phyloP scores from a whole-genome alignment of 2,329 filamentous ascomycete species.

The Colletotrichum sp. region DNA sequence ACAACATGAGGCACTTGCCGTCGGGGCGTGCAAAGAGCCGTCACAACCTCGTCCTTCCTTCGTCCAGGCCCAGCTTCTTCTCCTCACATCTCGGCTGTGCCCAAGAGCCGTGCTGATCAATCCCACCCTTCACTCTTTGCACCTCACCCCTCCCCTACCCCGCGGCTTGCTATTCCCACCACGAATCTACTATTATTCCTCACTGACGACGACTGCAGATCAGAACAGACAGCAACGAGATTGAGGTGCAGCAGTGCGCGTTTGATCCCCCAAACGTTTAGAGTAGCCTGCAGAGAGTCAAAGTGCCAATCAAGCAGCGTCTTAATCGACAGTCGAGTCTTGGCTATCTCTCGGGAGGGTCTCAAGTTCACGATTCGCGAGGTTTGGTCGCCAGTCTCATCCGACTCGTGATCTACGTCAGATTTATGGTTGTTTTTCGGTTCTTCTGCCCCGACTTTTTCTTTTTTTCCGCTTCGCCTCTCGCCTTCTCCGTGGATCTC shows the following conservation, averaged over 20 bases:
- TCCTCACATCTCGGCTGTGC: conserved; percentile 1
- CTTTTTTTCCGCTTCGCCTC: not conserved
- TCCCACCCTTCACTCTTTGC: not conserved
- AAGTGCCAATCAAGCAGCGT: not conserved
- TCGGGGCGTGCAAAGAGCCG: not conserved
- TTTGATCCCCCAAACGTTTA: not conserved
- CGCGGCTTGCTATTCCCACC: not conserved
- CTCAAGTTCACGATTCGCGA: not conserved
- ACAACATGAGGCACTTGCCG: conserved; percentile 1
- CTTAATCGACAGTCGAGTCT: not conserved
- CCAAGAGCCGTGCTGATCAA: conserved; percentile 17
- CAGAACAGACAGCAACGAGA: not conserved
- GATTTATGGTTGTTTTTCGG: not conserved
- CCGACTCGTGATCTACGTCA: not conserved
- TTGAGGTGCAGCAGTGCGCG: not conserved
- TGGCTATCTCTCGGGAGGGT: not conserved
- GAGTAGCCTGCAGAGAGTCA: not conserved
- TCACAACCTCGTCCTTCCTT: not conserved
- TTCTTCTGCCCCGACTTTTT: not conserved
- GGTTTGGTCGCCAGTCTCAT: not conserved
- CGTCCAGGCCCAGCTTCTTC: not conserved
- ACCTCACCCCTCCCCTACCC: not conserved
- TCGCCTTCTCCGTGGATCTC: not conserved
- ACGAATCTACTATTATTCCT: not conserved
- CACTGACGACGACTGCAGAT: not conserved